These are phyloP conservation scores for Lanmaoa rubissima DNA, from an alignment of 768 basidiomycete genomes.

Conservation along the genomic window DNA sequence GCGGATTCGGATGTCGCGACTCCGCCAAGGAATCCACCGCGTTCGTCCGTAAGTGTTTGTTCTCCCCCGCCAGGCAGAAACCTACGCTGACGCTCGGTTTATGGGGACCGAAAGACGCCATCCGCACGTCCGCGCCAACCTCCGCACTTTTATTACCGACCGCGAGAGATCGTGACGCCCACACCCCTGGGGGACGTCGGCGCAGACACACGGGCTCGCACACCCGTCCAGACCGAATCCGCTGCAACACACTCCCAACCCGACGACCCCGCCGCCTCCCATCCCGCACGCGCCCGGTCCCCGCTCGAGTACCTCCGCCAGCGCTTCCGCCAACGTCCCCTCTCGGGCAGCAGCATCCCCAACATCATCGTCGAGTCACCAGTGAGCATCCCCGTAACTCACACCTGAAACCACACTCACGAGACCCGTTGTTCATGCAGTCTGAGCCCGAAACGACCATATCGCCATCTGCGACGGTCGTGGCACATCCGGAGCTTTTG, in stretches of 20 bases:
- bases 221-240: slow-evolving; percentile 13
- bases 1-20: slow-evolving; percentile 25
- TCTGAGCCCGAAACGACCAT: slow-evolving; percentile 39
- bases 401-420: background rate
- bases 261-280: slow-evolving; percentile 3
- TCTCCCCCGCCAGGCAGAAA: background rate
- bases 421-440: slow-evolving; percentile 25
- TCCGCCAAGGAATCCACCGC: slow-evolving; percentile 16
- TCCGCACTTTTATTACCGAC: slow-evolving; percentile 21
- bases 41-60: slow-evolving; percentile 20
- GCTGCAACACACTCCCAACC: background rate
- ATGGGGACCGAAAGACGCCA: slow-evolving; percentile 17
- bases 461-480: slow-evolving; percentile 29
- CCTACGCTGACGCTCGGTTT: slow-evolving; percentile 4
- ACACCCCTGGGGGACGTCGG: slow-evolving; percentile 24
- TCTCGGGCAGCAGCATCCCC: slow-evolving; percentile 37
- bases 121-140: slow-evolving; percentile 11
- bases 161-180: slow-evolving; percentile 34
- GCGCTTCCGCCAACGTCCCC: slow-evolving; percentile 29
- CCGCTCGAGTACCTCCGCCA: slow-evolving; percentile 25
- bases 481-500: slow-evolving; percentile 41
- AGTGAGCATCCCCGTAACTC: slow-evolving; percentile 28
- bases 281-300: slow-evolving; percentile 16
- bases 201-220: slow-evolving; percentile 12
- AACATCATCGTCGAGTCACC: slow-evolving; percentile 48